Conservation (phyloP, 2,329 filamentous ascomycete genomes). For the Daldinia eschscholtzii region DNA sequence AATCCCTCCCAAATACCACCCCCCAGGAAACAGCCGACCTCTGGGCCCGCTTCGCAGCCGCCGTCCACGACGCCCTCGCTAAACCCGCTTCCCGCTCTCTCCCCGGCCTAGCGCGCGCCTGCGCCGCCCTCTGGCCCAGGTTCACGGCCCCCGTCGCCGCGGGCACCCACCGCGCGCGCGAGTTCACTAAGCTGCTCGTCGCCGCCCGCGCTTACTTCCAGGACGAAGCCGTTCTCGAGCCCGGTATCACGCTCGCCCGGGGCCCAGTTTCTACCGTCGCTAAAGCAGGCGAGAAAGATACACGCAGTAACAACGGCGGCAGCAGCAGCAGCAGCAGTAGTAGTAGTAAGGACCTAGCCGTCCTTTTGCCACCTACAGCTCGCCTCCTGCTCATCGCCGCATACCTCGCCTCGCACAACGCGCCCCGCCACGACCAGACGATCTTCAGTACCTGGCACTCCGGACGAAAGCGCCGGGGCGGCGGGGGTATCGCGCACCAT, state of each 20-base stretch:
- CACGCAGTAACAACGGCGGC: not conserved
- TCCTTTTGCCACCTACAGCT: slow-evolving; percentile 77
- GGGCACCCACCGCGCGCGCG: slow-evolving; percentile 79
- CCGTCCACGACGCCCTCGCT: slow-evolving; percentile 88
- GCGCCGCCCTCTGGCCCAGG: slow-evolving; percentile 82
- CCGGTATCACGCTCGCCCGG: slow-evolving; percentile 62
- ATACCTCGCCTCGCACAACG: slow-evolving; percentile 86
- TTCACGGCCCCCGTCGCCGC: slow-evolving; percentile 84
- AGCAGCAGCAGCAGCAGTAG: slow-evolving; percentile 23
- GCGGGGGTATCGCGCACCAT: slow-evolving; percentile 49
- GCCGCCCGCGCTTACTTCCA: slow-evolving; percentile 77
- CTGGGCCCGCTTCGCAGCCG: slow-evolving; percentile 83
- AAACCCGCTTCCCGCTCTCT: slow-evolving; percentile 85
- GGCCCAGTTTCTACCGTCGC: slow-evolving; percentile 24
- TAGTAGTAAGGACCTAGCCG: slow-evolving; percentile 60
- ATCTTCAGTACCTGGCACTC: slow-evolving; percentile 81
- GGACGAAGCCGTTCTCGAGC: slow-evolving; percentile 76
- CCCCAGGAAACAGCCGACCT: slow-evolving; percentile 72
- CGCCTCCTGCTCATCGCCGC: slow-evolving; percentile 80
- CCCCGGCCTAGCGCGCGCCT: slow-evolving; percentile 76
- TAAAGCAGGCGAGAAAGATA: not conserved
- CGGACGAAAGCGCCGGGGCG: slow-evolving; percentile 65
- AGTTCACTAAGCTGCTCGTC: slow-evolving; percentile 87
- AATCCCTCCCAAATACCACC: slow-evolving; percentile 65
- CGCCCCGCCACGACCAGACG: slow-evolving; percentile 76